phyloP scores from a whole-genome alignment of 1,284 basidiomycete genomes.

The Rhodotorula glutinis region DNA sequence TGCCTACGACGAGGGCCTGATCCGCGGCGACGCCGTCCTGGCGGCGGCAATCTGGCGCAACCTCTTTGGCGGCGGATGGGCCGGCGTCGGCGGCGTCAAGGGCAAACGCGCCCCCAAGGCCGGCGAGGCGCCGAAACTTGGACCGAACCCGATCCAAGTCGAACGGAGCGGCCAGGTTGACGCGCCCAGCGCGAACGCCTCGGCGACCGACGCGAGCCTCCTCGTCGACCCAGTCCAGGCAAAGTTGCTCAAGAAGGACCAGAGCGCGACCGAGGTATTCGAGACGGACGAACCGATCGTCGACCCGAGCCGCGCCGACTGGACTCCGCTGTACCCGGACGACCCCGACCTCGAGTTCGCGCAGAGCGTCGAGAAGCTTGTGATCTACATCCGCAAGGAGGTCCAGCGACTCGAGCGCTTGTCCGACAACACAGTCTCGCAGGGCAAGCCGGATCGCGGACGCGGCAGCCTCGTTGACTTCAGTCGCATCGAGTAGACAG shows the following conservation, averaged over 20 bases:
- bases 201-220: conserved; percentile 7
- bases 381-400: conserved; percentile 76
- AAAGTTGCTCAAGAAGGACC: conserved; percentile 37
- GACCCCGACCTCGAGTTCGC: conserved; percentile 57
- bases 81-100: conserved; percentile 49
- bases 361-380: conserved; percentile 69
- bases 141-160: conserved; percentile 30
- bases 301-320: conserved; percentile 27
- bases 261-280: conserved; percentile 36
- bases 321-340: conserved; percentile 35
- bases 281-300: conserved; percentile 36
- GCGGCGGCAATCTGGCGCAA: conserved; percentile 90
- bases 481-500: conserved; percentile 20
- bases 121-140: conserved; percentile 59
- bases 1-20: conserved; percentile 75
- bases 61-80: conserved; percentile 60
- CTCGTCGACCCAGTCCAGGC: conserved; percentile 36
- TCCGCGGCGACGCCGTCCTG: conserved; percentile 69
- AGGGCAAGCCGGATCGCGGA: conserved; percentile 39
- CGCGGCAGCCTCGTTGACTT: conserved; percentile 38
- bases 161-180: conserved; percentile 8
- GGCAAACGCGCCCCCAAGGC: conserved; percentile 42
- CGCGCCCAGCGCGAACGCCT: not conserved
- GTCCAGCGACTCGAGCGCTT: conserved; percentile 67
- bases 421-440: conserved; percentile 66